phyloP scores from a whole-genome alignment of 1,284 basidiomycete species.

The Phenoliferia sp. region DNA sequence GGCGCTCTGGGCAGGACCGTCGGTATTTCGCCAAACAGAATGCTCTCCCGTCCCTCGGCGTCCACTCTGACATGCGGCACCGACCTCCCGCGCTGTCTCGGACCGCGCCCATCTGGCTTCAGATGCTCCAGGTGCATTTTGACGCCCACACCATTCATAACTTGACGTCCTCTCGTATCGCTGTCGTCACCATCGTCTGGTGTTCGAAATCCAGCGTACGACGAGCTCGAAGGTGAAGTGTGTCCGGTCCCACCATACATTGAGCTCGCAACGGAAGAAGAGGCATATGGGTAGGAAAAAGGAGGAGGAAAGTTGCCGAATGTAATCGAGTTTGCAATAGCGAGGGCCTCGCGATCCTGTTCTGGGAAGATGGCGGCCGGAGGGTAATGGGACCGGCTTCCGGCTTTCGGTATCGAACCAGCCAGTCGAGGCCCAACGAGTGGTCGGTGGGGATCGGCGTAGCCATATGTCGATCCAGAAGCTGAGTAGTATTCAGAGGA shows the following conservation, averaged over 20 bases:
- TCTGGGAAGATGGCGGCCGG: conserved; percentile 30
- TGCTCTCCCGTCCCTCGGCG: conserved; percentile 26
- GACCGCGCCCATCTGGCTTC: neutral
- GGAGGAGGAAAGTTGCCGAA: conserved; percentile 30
- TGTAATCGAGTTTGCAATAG: conserved; percentile 22
- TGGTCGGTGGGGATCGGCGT: neutral
- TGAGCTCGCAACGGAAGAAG: neutral
- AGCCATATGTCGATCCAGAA: conserved; percentile 10
- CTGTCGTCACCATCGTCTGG: conserved; percentile 2
- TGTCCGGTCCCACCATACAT: neutral
- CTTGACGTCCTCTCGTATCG: neutral
- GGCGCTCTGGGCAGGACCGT: conserved; percentile 24
- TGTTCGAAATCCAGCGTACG: neutral
- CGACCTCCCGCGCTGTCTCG: conserved; percentile 19
- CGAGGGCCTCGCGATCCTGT: conserved; percentile 26
- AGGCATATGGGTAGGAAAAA: conserved; percentile 1
- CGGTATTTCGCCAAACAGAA: conserved; percentile 31
- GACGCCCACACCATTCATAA: neutral
- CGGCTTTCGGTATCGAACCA: neutral
- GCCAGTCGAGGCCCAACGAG: neutral
- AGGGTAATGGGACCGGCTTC: neutral
- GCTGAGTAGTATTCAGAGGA: conserved; percentile 16
- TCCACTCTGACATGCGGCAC: conserved; percentile 30
- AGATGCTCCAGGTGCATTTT: conserved; percentile 4
- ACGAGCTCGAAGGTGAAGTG: neutral